These are phyloP conservation scores for Tolypocladium album DNA, from an alignment of 2,329 filamentous ascomycete genomes.

Conservation along the genomic window DNA sequence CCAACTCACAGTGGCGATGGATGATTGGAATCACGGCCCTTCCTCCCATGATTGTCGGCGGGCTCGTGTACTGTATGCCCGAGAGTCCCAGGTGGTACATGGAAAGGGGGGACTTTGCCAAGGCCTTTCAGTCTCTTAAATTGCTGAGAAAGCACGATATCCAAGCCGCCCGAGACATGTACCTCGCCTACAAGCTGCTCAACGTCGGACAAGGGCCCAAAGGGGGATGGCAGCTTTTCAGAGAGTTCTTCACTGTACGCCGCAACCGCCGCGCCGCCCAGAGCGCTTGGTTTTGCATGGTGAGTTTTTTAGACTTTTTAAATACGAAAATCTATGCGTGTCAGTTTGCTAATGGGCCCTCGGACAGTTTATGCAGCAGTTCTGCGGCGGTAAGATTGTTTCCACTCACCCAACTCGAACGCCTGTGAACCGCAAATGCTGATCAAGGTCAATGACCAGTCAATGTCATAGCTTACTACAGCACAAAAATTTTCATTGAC, in stretches of 20 bases:
- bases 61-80: conserved; percentile 52
- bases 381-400: conserved; percentile 1
- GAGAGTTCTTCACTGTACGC: conserved; percentile 25
- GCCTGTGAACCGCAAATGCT: background rate
- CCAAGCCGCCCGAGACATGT: conserved; percentile 48
- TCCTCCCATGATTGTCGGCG: conserved; percentile 37
- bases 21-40: conserved; percentile 50
- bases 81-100: conserved; percentile 45
- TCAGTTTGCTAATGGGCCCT: background rate
- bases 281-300: conserved; percentile 25
- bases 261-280: conserved; percentile 24
- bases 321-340: too few relatives aligned
- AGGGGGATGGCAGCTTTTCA: conserved; percentile 29
- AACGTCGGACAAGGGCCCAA: conserved; percentile 14
- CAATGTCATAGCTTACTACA: conserved; percentile 48
- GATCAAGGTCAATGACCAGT: conserved; percentile 14
- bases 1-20: conserved; percentile 40
- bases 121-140: conserved; percentile 42
- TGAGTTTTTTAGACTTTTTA: conserved; percentile 5
- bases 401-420: background rate
- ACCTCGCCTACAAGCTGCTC: conserved; percentile 28
- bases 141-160: conserved; percentile 42
- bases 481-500: conserved; percentile 28
- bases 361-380: conserved; percentile 4
- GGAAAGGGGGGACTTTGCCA: conserved; percentile 33